phyloP scores from a whole-genome alignment of 768 basidiomycete genomes.

The Mycena leptocephala region DNA sequence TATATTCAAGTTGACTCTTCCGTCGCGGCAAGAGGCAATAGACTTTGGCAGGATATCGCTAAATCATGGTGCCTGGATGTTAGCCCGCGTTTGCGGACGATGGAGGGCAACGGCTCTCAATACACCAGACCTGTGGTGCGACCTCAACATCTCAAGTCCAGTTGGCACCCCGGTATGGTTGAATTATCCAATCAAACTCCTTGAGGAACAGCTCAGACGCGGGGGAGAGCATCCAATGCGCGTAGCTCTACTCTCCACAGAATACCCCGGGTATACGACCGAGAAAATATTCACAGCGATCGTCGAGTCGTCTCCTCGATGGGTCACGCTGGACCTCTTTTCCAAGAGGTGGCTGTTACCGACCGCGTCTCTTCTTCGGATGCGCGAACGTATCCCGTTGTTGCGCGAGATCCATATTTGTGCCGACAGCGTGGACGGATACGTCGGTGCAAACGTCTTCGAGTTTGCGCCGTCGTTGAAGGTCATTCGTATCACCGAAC shows the following conservation, averaged over 20 bases:
- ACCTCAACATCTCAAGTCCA: not conserved
- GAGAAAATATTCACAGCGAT: conserved; percentile 2
- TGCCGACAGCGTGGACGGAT: not conserved
- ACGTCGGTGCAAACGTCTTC: not conserved
- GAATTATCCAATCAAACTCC: not conserved
- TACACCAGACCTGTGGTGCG: conserved; percentile 6
- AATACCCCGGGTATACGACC: not conserved
- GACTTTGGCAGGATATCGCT: not conserved
- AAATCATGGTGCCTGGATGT: not conserved
- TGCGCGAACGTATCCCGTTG: not conserved
- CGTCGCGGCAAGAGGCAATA: not conserved
- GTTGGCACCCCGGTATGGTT: not conserved
- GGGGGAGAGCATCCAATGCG: not conserved
- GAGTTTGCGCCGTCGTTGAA: not conserved
- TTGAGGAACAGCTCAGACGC: not conserved
- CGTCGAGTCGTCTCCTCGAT: not conserved
- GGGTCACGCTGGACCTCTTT: conserved; percentile 2
- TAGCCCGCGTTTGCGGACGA: conserved; percentile 12
- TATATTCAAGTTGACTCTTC: not conserved
- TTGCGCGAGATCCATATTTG: not conserved
- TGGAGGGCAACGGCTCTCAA: conserved; percentile 15
- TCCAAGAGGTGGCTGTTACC: conserved; percentile 10
- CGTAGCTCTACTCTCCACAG: not conserved
- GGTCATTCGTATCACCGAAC: conserved; percentile 5
- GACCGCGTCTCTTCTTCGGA: not conserved